Evolutionary conservation across 2,329 filamentous ascomycete species (phyloP).

Genomic region (Pseudocercospora macadamiae): DNA sequence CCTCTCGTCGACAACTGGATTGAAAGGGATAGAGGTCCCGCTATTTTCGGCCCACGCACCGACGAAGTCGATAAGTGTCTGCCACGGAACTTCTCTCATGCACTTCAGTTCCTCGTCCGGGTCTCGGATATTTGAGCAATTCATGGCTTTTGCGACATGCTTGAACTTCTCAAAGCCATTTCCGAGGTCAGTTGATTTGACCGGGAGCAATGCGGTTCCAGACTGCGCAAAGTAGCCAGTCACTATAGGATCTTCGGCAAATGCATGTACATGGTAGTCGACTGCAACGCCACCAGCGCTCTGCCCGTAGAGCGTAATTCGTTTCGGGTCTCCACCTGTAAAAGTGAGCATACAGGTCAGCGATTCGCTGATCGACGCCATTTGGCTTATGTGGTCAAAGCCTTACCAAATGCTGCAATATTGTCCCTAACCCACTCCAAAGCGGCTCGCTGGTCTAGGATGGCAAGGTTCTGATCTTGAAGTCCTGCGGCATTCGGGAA

Average conservation of each 20-base stretch:
- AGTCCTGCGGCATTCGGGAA: constrained; percentile 57
- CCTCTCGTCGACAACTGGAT: constrained; percentile 29
- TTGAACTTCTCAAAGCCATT: constrained; percentile 39
- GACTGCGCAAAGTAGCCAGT: constrained; percentile 42
- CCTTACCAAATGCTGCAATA: constrained; percentile 52
- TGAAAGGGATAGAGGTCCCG: constrained; percentile 30
- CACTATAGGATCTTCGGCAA: constrained; percentile 41
- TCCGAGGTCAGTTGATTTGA: neutral
- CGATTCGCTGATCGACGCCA: no score
- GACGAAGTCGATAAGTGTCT: constrained; percentile 5
- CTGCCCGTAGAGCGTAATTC: constrained; percentile 33
- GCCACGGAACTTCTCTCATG: constrained; percentile 1
- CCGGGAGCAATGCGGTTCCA: constrained; percentile 37
- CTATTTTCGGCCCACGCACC: neutral
- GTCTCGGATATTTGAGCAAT: constrained; percentile 4
- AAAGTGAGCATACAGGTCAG: neutral
- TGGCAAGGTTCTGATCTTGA: constrained; percentile 48
- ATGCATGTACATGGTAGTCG: constrained; percentile 39
- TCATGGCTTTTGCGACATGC: constrained; percentile 41
- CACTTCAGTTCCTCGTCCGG: constrained; percentile 5
- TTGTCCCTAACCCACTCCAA: constrained; percentile 57
- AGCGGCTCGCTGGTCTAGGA: constrained; percentile 58
- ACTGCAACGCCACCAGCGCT: constrained; percentile 20
- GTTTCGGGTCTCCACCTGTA: constrained; percentile 39
- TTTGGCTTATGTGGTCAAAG: no score